Evolutionary conservation across 1,139 yeast species (phyloP).

Genomic region (Meyerozyma sp.): DNA sequence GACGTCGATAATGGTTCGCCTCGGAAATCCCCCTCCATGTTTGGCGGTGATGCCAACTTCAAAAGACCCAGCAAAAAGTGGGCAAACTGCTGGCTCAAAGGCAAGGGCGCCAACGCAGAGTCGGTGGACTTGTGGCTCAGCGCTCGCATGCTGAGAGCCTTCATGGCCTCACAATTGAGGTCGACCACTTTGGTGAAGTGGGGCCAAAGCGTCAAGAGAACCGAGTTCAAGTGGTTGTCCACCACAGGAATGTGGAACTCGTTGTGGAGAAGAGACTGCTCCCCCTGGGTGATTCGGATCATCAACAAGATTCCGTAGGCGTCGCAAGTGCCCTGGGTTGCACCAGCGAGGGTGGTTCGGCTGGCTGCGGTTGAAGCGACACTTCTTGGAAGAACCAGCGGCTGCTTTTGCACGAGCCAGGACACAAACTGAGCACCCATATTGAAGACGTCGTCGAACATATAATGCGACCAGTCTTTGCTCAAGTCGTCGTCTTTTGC

Average conservation of each 20-base stretch:
- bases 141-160: constrained; percentile 31
- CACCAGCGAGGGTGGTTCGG: constrained; percentile 1
- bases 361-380: constrained; percentile 11
- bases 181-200: constrained; percentile 74
- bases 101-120: constrained; percentile 48
- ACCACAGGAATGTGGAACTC: constrained; percentile 66
- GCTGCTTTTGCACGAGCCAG: constrained; percentile 22
- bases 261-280: constrained; percentile 58
- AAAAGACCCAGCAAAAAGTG: constrained; percentile 69
- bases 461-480: constrained; percentile 47
- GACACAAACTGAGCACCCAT: constrained; percentile 35
- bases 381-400: neutral
- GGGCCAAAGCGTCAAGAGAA: constrained; percentile 76
- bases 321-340: constrained; percentile 47
- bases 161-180: constrained; percentile 65
- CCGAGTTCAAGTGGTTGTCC: constrained; percentile 67
- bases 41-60: constrained; percentile 38
- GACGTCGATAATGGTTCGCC: constrained; percentile 74
- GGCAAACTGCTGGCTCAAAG: constrained; percentile 74
- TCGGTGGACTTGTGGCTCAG: constrained; percentile 13
- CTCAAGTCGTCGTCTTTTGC: constrained; percentile 11
- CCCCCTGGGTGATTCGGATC: constrained; percentile 63
- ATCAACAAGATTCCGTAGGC: constrained; percentile 74
- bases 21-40: constrained; percentile 17
- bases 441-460: constrained; percentile 48